Percentiles rank a stretch among this genome's conserved stretches.
These are phyloP conservation scores for Saccharomyces mikatae DNA, from an alignment of 805 yeast genomes.

Conservation along the genomic window DNA sequence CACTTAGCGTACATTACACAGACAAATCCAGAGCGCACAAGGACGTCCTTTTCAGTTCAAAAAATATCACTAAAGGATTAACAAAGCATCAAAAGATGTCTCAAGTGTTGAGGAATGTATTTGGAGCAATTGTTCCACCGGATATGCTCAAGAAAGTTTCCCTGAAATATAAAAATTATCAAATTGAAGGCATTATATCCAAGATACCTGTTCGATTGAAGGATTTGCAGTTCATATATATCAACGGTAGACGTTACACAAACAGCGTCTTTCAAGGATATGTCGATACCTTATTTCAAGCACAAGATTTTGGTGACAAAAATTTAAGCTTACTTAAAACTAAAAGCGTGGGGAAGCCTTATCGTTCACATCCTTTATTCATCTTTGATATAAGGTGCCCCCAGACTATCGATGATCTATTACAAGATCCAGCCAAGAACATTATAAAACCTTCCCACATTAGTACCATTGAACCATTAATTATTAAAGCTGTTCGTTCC, in stretches of 20 bases:
- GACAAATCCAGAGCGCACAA: not conserved
- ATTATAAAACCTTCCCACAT: slow-evolving; percentile 24
- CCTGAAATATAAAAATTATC: slow-evolving; percentile 16
- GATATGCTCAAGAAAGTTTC: slow-evolving; percentile 16
- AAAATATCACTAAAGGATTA: not conserved
- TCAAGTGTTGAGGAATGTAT: slow-evolving; percentile 6
- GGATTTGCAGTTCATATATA: slow-evolving; percentile 37
- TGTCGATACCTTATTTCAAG: slow-evolving; percentile 19
- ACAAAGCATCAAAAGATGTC: slow-evolving; percentile 1
- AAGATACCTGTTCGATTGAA: slow-evolving; percentile 29
- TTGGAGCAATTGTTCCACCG: slow-evolving; percentile 13
- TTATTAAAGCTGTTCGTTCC: slow-evolving; percentile 25
- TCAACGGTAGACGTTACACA: slow-evolving; percentile 35
- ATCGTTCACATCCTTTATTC: slow-evolving; percentile 33
- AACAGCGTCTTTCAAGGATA: slow-evolving; percentile 13
- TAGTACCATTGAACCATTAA: slow-evolving; percentile 26
- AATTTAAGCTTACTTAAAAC: slow-evolving; percentile 4
- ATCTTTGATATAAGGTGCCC: slow-evolving; percentile 30
- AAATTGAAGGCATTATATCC: slow-evolving; percentile 36
- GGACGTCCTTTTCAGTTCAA: slow-evolving; percentile 5
- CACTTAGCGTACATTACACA: slow-evolving; percentile 6
- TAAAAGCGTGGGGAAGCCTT: slow-evolving; percentile 29
- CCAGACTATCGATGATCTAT: slow-evolving; percentile 28
- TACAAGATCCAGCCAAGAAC: slow-evolving; percentile 35
- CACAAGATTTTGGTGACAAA: slow-evolving; percentile 10